Base-by-base conservation (phyloP, 768 basidiomycete species). In the Leccinum disarticulatum region DNA sequence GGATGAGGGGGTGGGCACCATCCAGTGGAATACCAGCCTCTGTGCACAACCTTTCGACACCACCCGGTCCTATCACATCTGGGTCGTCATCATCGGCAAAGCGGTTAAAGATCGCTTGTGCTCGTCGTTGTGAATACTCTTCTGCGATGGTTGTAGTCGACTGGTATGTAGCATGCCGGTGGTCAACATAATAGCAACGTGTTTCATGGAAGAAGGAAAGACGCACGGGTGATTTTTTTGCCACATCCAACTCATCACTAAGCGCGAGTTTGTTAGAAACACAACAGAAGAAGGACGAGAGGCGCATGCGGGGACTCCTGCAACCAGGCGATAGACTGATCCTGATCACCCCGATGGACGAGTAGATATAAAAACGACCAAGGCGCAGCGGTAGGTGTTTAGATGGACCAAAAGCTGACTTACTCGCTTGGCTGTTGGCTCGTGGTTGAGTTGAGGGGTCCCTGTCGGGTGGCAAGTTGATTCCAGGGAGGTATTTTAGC, bases 1-100 rank as follows among this genome's bases (percentile, higher is more conserved):
- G 76, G 17, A 93, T 77, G 55, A 93, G 77, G 19, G 90, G 88
- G 61, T 84, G 73, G 6, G 87, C 78, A 31, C 90, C 88, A 19
- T 93, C 91, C 71, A 94, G 75, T 0, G 88, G 78, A 50, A 93
- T 81, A n/a, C 82, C 76, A 13, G 86, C 83, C 61, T 92, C 88
- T 27, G 63, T 79, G 73, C 88, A 94, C 30, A 95, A 74, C 55
- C 74, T 77, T 71, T 87, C 85, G 62, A 93, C 84, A 2, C 90
- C 90, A 59, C 86, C 89, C 1, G 88, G 81, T 1, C 85, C 87
- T 65, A 94, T 91, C 48, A 81, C 76, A 36, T 71, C 65, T 13
- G 68, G 60, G 50, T 75, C 68, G 13, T 83, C 76, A 27, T 79
- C 75, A 52, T 91, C 88, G 8, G 84, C 83, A 66, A 90, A 91